Evolutionary conservation across 1,284 basidiomycete species (phyloP), one percentile per base, ranked within the genome.

Genomic region (Irpex rosettiformis): DNA sequence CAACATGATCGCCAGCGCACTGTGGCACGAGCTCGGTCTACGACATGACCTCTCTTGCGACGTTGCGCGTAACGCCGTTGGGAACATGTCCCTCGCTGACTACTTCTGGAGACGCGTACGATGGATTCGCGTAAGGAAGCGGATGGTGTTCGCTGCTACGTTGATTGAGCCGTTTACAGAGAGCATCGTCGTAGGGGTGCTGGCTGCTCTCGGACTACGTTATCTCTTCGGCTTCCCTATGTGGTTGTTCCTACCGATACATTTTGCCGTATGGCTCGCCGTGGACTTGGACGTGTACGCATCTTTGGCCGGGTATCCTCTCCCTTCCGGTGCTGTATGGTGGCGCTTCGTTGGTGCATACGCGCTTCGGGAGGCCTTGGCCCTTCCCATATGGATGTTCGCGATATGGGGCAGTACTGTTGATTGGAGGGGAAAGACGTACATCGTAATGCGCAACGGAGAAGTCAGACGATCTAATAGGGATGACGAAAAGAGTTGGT

Each of bases 101-200:
- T 98, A 97, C 73, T 78, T 97, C 59, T 85, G 85, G 77, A 83
- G 95, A 24, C 84, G 95, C 21, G 86, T 94, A 28, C 85, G 95
- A 5, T 98, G 95, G 95, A 94, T 98, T 67, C 86, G 95, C 47
- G 95, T 97, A 25, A 84, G 95, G 57, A 96, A 96, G 71, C 86
- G 86, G 67, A 97, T 97, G 94, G 89, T 92, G 1, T 72, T 92
- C 33, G 78, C 82, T 4, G 93, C 93, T 3, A 96, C 94, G 0
- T 60, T 96, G 55, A 65, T 91, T 25, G 95, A 98, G 71, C 95
- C 96, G 1, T 84, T 96, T 68, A 96, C 94, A 11, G 95, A 98
- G 73, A 88, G 85, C 40, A 72, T 96, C 37, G 71, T 93, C 16
- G 77, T 88, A 28, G 87, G 90, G 16, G 57, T 82, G 21, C 80